Percentiles rank a stretch among this genome's conserved stretches.
phyloP scores from a whole-genome alignment of 179 eudicot genomes.

The Nepenthes alata region DNA sequence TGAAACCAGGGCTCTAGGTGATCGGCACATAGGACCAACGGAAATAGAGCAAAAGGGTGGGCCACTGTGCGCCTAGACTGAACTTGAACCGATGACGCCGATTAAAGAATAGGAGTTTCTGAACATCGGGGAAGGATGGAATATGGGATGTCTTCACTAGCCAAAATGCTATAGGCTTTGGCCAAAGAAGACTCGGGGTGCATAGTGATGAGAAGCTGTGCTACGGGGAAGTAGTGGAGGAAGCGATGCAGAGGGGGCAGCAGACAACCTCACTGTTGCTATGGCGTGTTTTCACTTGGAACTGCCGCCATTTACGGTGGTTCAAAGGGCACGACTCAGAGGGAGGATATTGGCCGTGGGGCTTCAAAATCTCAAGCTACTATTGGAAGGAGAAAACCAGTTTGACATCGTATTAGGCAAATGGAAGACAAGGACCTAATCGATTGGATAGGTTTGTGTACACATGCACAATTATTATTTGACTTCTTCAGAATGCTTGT shows the following conservation, averaged over 20 bases:
- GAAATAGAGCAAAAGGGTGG: conserved; percentile 24
- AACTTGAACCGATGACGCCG: conserved; percentile 58
- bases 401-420: neutral
- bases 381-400: conserved; percentile 26
- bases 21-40: conserved; percentile 90
- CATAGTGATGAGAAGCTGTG: conserved; percentile 77
- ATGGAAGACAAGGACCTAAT: neutral
- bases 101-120: conserved; percentile 83
- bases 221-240: conserved; percentile 73
- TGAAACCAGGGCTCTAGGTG: conserved; percentile 88
- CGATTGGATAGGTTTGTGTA: neutral
- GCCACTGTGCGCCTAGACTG: conserved; percentile 84
- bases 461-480: neutral
- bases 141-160: conserved; percentile 89
- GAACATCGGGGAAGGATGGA: conserved; percentile 79
- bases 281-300: conserved; percentile 78
- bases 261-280: conserved; percentile 79
- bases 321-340: conserved; percentile 39
- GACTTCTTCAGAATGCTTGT: no score
- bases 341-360: conserved; percentile 84
- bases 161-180: conserved; percentile 93
- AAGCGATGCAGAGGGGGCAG: conserved; percentile 70
- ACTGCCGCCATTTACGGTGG: conserved; percentile 44
- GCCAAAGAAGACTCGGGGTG: conserved; percentile 53
- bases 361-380: conserved; percentile 46